A percentile compares a stretch with the other conserved stretches of the same genome.
Conservation (phyloP, 257 asterid genomes). For the Buddleja alternifolia region DNA sequence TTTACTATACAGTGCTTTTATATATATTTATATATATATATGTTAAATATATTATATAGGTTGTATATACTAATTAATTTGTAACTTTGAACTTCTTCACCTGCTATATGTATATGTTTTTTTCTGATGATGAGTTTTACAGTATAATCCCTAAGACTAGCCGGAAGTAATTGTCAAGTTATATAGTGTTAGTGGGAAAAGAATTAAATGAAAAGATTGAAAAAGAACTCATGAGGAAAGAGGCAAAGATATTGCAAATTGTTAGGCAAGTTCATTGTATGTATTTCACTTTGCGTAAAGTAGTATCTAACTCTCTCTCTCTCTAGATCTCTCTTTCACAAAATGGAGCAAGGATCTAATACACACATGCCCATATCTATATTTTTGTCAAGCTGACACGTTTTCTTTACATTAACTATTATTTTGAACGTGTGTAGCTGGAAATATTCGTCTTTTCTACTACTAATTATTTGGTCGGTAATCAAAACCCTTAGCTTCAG, state of each 20-base stretch:
- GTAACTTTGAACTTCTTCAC: no score
- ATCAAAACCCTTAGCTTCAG: no score
- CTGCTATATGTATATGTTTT: no score
- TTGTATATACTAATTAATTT: no score
- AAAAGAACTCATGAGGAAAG: neutral
- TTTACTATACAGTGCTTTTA: no score
- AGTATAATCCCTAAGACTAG: no score
- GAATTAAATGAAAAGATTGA: neutral
- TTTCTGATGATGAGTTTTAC: no score
- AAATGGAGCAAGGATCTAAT: constrained; percentile 22
- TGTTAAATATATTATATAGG: no score
- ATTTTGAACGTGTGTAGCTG: constrained; percentile 16
- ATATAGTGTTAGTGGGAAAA: neutral
- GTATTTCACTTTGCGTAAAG: constrained; percentile 81
- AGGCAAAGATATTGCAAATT: constrained; percentile 26
- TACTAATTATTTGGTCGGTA: constrained; percentile 25
- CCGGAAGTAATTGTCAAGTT: neutral
- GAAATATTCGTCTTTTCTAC: neutral
- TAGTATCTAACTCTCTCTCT: constrained; percentile 35
- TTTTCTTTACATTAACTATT: constrained; percentile 15
- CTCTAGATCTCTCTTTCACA: constrained; percentile 32
- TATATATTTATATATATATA: no score
- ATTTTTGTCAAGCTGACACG: constrained; percentile 16
- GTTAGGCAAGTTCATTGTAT: constrained; percentile 66
- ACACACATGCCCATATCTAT: constrained; percentile 8